Base-by-base conservation (phyloP, 345 rosid species). In the Cardiospermum halicacabum region DNA sequence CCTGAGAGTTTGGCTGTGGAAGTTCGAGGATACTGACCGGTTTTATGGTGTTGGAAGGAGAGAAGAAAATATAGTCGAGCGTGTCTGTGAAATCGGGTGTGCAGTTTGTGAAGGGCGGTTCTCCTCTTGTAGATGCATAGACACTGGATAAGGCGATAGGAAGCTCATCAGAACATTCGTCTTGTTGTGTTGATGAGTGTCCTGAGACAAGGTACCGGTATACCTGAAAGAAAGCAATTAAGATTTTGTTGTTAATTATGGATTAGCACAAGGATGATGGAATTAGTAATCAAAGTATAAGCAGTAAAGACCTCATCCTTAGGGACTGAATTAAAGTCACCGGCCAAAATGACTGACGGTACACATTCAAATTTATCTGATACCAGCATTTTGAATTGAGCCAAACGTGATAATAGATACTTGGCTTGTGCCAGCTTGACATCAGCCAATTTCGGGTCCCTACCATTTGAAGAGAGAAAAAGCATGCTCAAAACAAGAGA, bases 361-460 rank as follows among this genome's bases (percentile, higher is more conserved):
- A 54, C 64, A 64, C 93, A 84, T 21, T 84, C 81, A 27, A 77
- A 89, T 71, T 71, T 85, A 19, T 80, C 77, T 21, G 88, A 73
- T 69, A 91, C 85, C 65, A 76, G 62, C 1, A 56, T 65, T 62
- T 75, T 85, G 69, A 94, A 94, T 62, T 74, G 76, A 60, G 82
- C 88, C 65, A 94, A 71, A 28, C 93, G 84, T 19, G 79, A 77
- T 16, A 84, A 68, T 30, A 91, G 93, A 79, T 89, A 83, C 13
- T 81, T 91, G 60, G 97, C 96, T 77, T 94, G 99, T 26, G 97
- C 96, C 60, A 94, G 96, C 87, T 94, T 91, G 54, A 91, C 96
- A 73, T 94, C 97, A 47, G 87, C 91, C 82, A 82, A 82, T 66
- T 81, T 81, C 37, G 96, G 99, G 79, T 94, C 99, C 97, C 97